These are phyloP conservation scores for Oryza australiensis DNA, from an alignment of 176 grass and related monocot genomes.

Conservation along the genomic window DNA sequence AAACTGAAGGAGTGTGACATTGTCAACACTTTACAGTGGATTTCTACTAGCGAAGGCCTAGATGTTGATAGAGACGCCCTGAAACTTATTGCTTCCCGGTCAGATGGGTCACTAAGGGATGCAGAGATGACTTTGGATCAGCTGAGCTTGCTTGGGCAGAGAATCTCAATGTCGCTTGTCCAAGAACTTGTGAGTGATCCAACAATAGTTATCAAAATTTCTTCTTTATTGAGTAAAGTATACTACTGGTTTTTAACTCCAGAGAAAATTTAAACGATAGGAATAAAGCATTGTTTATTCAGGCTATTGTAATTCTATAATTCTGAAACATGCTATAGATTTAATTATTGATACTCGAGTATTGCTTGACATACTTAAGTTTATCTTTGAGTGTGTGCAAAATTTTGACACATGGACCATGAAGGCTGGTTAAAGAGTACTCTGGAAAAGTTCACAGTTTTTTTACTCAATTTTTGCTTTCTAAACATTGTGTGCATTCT, in stretches of 20 bases:
- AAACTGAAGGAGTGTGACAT: conserved; percentile 91
- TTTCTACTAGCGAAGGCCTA: conserved; percentile 83
- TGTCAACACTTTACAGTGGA: conserved; percentile 79
- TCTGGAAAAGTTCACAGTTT: background rate
- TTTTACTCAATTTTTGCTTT: background rate
- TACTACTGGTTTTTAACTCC: background rate
- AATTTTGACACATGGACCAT: background rate
- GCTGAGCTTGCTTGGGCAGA: conserved; percentile 85
- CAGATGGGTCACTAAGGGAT: conserved; percentile 92
- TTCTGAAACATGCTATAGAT: background rate
- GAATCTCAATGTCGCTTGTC: conserved; percentile 83
- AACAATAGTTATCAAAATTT: background rate
- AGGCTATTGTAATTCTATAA: conserved; percentile 14
- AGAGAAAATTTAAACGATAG: background rate
- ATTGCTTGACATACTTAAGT: background rate
- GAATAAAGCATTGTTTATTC: background rate
- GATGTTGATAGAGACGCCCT: conserved; percentile 89
- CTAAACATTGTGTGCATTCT: conserved; percentile 11
- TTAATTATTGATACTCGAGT: background rate
- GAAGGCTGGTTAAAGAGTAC: background rate
- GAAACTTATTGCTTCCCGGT: conserved; percentile 90
- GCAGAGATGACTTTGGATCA: conserved; percentile 97
- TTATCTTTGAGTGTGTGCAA: background rate
- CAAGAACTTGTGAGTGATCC: conserved; percentile 92
- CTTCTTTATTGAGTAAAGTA: conserved; percentile 22